Evolutionary conservation across 495 filamentous ascomycete species (phyloP), one percentile per base, ranked within the genome.

Genomic region (Neurospora intermedia): DNA sequence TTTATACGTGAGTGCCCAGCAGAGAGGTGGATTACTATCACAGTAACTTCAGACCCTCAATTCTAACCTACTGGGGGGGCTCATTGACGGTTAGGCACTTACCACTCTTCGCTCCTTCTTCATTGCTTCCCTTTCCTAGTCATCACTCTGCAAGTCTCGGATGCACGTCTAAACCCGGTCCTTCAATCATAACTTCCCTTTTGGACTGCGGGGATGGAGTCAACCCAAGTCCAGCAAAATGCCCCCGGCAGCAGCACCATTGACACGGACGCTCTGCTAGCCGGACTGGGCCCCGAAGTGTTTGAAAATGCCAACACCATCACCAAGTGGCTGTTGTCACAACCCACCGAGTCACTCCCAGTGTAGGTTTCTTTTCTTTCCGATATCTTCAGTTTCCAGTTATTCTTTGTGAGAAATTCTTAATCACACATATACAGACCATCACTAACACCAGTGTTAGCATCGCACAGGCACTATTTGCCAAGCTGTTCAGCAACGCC

Each of bases 401-500:
- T 13, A 59, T 27, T 9, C 27, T 35, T 38, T 66, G 54, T 66
- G 6, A 35, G 54, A 35, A 9, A 62, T 15, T 62, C 20, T 23
- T 31, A 69, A 59, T 31, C 20, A n/a, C 6, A 31, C 3, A 45
- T 6, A 45, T 9, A 4, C 23, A 35, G 20, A 7, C 8, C 27
- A 3, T 20, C 27, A 59, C 73, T 77, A 70, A 79, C 70, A 73
- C 4, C n/a, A 4, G 10, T 20, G 4, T 39, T 31, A 82, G 81
- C 69, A 38, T 76, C 38, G 80, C 80, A 35, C 43, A 80, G n/a
- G 77, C 31, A 38, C 40, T 80, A 15, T 87, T 82, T 62, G 74
- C 80, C 42, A 80, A 77, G 41, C 79, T 87, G 20, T 76, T 88
- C 6, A 48, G 77, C 20, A 79, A 81, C 71, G 87, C 87, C 13